Base-by-base conservation (phyloP, 768 basidiomycete genomes). In the Tylopilus plumbeoviolaceoides region DNA sequence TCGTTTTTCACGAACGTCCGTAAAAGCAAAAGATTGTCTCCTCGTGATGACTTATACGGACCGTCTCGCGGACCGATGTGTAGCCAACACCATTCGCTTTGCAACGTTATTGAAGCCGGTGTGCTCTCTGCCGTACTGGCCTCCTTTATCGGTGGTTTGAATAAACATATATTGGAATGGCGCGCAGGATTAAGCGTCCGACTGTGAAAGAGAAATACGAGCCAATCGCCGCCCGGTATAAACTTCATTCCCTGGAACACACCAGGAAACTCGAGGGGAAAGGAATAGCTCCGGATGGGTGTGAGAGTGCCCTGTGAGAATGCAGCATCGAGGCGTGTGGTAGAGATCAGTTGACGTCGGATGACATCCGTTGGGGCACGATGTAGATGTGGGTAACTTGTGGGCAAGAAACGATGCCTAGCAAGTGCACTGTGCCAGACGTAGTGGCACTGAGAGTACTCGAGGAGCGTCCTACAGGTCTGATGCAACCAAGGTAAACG, bases 161-260 rank as follows among this genome's bases (percentile, higher is more conserved):
- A 58, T 33, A 68, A 46, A 36, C 66, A 70, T 10, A 68, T 48
- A 12, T 70, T 68, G 2, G 66, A 68, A 47, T 68, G 65, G 7
- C 63, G 63, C 0, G 54, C 50, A 17, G 68, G 68, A 28, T 68
- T 68, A 23, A 65, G 61, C 18, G 53, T 61, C 7, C 68, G 60
- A 30, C 66, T 67, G 47, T 67, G 66, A 40, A 69, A 67, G n/a
- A 69, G 58, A 21, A 67, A 45, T 14, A 67, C 65, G 2, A 67
- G 61, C 66, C 66, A 67, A 48, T 64, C 57, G 36, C 59, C 59
- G 8, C 66, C 66, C 9, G 66, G 61, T 40, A 65, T n/a, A 48
- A 70, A 68, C 39, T 58, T 65, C 50, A 68, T 40, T 30, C 66
- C 66, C 50, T 69, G 66, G 47, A 68, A 67, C 8, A 67, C 53